These are phyloP conservation scores for Penicillium antarcticum DNA, from an alignment of 495 filamentous ascomycete genomes.

Conservation along the genomic window DNA sequence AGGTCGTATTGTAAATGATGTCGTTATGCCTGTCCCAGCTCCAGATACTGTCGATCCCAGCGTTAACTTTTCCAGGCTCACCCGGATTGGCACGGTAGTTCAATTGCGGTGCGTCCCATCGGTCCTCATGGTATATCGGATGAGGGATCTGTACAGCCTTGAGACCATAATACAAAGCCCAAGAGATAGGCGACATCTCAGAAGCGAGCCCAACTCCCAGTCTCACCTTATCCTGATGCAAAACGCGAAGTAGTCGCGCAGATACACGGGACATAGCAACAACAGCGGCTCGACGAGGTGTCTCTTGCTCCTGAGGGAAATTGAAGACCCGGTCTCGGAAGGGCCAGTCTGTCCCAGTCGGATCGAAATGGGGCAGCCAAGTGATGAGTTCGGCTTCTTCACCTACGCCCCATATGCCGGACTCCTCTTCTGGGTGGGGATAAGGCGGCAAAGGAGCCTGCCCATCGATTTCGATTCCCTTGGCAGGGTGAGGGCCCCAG, in stretches of 20 bases:
- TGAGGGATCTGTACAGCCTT: conserved; percentile 47
- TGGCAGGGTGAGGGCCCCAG: conserved; percentile 56
- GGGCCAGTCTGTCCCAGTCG: conserved; percentile 55
- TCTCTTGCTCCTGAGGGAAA: conserved; percentile 37
- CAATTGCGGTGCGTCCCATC: conserved; percentile 53
- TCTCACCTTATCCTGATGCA: conserved; percentile 45
- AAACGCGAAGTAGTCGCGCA: conserved; percentile 56
- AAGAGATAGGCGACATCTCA: conserved; percentile 65
- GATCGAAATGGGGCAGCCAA: conserved; percentile 64
- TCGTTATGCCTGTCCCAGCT: conserved; percentile 17
- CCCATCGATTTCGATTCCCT: conserved; percentile 32
- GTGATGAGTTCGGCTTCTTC: conserved; percentile 75
- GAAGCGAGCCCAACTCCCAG: conserved; percentile 59
- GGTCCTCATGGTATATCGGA: conserved; percentile 62
- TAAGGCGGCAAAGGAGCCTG: conserved; percentile 50
- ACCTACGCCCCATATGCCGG: conserved; percentile 64
- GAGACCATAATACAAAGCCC: conserved; percentile 63
- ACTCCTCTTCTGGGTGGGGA: conserved; percentile 49
- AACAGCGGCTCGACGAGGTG: conserved; percentile 60
- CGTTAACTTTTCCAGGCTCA: conserved; percentile 10
- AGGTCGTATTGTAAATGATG: conserved; percentile 12
- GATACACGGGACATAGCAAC: conserved; percentile 61
- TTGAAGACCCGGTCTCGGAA: conserved; percentile 55
- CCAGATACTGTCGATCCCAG: conserved; percentile 15
- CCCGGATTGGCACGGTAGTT: conserved; percentile 62